Base-by-base conservation (phyloP, 495 filamentous ascomycete species). In the Astrothelium subdiscretum region DNA sequence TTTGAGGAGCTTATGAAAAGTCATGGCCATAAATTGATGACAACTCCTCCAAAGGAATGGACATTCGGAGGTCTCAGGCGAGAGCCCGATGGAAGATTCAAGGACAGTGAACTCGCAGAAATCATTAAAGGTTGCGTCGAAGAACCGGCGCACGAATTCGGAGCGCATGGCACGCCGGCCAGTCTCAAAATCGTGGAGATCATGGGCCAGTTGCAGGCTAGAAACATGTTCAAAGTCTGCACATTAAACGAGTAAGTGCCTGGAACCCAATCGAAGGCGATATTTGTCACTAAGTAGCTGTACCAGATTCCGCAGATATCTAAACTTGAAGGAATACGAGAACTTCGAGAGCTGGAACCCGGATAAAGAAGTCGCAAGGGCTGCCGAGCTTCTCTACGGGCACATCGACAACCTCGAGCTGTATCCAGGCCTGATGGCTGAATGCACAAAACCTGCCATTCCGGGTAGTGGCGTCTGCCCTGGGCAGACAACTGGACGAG, bases 111-210 rank as follows among this genome's bases (percentile, higher is more conserved):
- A 18, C 77, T 88, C 31, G 83, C 83, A 1, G 72, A 79, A 43
- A 79, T 87, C 32, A 71, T 87, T 60, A 77, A 76, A 29, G 74
- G 77, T 52, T 80, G 81, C 48, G 76, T 83, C 44, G 85, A 87
- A 64, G 83, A 86, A 62, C 80, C 69, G 2, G 69, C 69, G 8
- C 69, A 72, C 29, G 69, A 63, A 18, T 71, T 71, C 57, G 69
- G 69, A 20, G 63, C 69, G 5, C 67, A 71, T 52, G 69, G 69
- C 12, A 71, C 69, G 12, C 69, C 69, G 1, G 69, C 67, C 22
- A 69, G 67, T 52, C 54, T 71, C 54, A 69, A 68, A 59, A 48
- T 71, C 8, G 69, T 71, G 11, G 69, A 71, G 31, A 31, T 71
- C 22, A 63, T 71, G 65, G 69, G 69, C 35, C 67, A 69, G 51